phyloP scores from a whole-genome alignment of 1,284 basidiomycete genomes.

The Ganoderma sinense region DNA sequence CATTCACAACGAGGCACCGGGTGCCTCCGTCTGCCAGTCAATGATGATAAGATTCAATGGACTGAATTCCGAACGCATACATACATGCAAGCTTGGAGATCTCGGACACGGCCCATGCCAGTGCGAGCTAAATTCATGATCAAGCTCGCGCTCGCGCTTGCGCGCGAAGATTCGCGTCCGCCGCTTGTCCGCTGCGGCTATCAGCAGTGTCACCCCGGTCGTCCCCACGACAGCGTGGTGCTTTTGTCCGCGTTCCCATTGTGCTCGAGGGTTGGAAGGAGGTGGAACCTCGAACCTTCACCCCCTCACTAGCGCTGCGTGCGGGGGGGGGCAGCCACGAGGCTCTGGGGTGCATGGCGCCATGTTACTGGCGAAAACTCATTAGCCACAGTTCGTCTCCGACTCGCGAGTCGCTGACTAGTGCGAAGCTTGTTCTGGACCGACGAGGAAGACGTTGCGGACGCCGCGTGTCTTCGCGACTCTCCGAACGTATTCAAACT shows the following conservation, averaged over 20 bases:
- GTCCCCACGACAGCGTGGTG: neutral
- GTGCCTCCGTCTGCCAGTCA: too few species aligned
- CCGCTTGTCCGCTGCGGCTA: constrained; percentile 1
- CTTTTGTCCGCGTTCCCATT: neutral
- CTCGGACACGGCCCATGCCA: neutral
- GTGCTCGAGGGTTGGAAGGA: neutral
- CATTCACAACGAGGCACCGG: neutral
- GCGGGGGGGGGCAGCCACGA: neutral
- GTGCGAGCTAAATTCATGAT: too few species aligned
- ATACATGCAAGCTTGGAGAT: neutral
- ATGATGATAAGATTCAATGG: too few species aligned
- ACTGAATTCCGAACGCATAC: too few species aligned
- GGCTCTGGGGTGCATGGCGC: neutral
- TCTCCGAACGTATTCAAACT: too few species aligned
- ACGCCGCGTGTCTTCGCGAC: too few species aligned
- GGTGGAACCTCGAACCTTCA: neutral
- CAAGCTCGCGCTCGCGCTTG: neutral
- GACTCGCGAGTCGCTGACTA: too few species aligned
- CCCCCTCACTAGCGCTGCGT: neutral
- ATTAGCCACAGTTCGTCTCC: neutral
- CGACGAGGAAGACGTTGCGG: neutral
- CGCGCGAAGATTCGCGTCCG: neutral
- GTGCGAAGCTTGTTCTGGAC: neutral
- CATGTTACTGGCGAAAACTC: neutral
- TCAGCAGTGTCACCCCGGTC: neutral